phyloP scores from a whole-genome alignment of 257 asterid genomes.

The Solanum chiquidenum region DNA sequence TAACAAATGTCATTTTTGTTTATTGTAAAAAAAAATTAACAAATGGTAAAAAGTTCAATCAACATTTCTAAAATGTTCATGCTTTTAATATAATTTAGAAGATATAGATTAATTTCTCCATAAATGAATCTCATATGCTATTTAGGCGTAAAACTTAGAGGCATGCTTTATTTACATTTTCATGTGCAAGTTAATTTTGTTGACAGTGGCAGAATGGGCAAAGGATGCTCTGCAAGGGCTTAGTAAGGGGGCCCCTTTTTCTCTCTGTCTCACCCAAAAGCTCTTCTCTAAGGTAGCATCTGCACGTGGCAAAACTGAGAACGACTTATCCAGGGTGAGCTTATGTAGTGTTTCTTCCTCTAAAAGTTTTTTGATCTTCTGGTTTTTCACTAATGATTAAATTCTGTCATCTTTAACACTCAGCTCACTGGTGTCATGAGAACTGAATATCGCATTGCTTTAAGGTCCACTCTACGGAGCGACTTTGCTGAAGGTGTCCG shows the following conservation, averaged over 20 bases:
- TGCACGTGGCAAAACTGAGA: constrained; percentile 44
- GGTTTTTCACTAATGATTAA: not conserved
- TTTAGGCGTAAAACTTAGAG: not conserved
- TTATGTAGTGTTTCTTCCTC: not conserved
- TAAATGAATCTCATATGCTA: not conserved
- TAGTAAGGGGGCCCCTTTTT: constrained; percentile 85
- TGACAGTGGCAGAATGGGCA: constrained; percentile 93
- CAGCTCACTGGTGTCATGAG: constrained; percentile 90
- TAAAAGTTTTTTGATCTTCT: not conserved
- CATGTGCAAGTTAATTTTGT: not conserved
- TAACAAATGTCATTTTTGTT: not conserved
- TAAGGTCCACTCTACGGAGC: constrained; percentile 65
- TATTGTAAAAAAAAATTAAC: not conserved
- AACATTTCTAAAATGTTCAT: not conserved
- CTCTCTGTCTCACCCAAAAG: constrained; percentile 70
- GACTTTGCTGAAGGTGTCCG: constrained; percentile 95
- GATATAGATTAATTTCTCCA: not conserved
- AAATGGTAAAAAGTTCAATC: not conserved
- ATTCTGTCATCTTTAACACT: constrained; percentile 2
- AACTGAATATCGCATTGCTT: constrained; percentile 74
- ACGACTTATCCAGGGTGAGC: constrained; percentile 56
- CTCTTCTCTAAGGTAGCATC: constrained; percentile 73
- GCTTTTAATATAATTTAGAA: not conserved
- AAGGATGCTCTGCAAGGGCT: constrained; percentile 91
- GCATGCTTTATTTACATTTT: not conserved